Base-by-base conservation (phyloP, 75 land plant species). In the Larix kaempferi region DNA sequence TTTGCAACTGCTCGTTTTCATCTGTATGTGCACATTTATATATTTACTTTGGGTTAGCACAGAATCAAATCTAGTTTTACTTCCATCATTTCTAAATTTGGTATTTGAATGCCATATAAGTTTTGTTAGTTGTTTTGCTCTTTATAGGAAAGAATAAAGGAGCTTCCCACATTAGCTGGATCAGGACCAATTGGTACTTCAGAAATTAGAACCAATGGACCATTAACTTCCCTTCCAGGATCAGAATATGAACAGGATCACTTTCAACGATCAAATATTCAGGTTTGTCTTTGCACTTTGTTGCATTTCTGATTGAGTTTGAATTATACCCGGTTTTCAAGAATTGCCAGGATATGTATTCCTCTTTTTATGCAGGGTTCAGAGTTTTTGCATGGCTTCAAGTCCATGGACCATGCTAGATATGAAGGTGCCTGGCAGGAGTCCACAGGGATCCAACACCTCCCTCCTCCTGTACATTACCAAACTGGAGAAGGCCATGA, bases 371-470 rank as follows among this genome's bases (percentile, higher is more conserved):
- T 57, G 71, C 79, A 86, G 85, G 81, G 76, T 58, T 81, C 84
- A 16, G 90, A 90, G 44, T 95, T 93, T 73, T 60, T 95, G 17
- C 80, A 79, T 35, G 78, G 85, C 17, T 94, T 91, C 79, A 91
- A 71, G 55, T 76, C 91, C 69, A 85, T 74, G 10, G 86, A 86
- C 54, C 78, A 82, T 39, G 77, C 71, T 19, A 84, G 69, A 35
- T 78, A 90, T 82, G 79, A 82, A 13, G 86, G 86, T 82, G 97
- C 93, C 12, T 94, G 99, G 99, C 60, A 90, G 37, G 90, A 92
- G 73, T 87, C 60, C 78, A 83, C 71, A 77, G 64, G 29, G 80
- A 86, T 77, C 83, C 41, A 55, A 4, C 82, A 57, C 72, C 64
- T 37, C 81, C 77, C 67, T 76, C 76, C 39, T 84, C 11, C 57